Evolutionary conservation across 495 filamentous ascomycete species (phyloP), one percentile per base, ranked within the genome.

Genomic region (Penicillium pulvis): DNA sequence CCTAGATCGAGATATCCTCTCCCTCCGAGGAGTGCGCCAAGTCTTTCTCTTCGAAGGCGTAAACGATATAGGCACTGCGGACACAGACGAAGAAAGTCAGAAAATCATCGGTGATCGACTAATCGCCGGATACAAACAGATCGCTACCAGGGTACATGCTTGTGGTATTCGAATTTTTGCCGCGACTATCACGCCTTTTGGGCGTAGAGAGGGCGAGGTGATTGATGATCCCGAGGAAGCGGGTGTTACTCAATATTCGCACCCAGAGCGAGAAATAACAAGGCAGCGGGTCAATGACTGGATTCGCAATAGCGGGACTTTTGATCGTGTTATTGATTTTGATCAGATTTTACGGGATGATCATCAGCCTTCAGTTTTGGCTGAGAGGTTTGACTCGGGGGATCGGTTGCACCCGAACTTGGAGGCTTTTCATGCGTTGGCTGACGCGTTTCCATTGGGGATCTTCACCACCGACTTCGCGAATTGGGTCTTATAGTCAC

Each of bases 21-120:
- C 76, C 0, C 79, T 83, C 9, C 72, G 80, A 1, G 81, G 82
- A 9, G 80, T 86, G 7, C 75, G 75, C 59, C 89, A 85, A 62
- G 83, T 80, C 31, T 79, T 91, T 71, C 79, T 91, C 35, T 91
- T 91, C 69, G 83, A 87, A 70, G 88, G 88, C 19, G 86, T 90
- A 20, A 92, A 91, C 68, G 89, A 91, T 66, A 88, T 89, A 46
- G 86, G 87, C 28, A 71, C 71, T 8, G 82, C 76, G 1, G 74
- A 69, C 23, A 58, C 78, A 0, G 79, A 83, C 57, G 53, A 68
- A 4, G 68, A 64, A 1, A 73, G 76, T 4, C 86, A 88, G 61
- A 69, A 61, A n/a, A 53, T 63, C 9, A 77, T 87, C 42, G 82
- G 73, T 4, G 74, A 78, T 44, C 63, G 71, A 17, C 64, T 91